Evolutionary conservation across 352 stramenopile species (phyloP).

Genomic region (Globisporangium yorkense): DNA sequence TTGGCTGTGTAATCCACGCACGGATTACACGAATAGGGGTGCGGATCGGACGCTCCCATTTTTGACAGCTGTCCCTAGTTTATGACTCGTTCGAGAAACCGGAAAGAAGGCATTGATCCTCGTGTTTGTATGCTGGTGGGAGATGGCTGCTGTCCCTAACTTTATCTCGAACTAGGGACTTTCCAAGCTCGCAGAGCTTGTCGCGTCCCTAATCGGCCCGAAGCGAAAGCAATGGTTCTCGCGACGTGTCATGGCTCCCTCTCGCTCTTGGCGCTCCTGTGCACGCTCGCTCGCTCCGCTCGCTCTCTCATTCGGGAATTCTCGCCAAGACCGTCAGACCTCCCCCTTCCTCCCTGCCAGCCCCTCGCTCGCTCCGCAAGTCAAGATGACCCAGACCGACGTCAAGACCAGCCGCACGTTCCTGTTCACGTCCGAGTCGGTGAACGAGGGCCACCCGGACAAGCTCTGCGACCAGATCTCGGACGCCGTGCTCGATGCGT

Average conservation of each 20-base stretch:
- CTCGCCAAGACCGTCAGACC: constrained; percentile 10
- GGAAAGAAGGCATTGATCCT: too few species aligned
- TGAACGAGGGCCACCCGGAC: constrained; percentile 99
- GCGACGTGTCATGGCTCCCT: background rate
- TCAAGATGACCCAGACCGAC: constrained; percentile 59
- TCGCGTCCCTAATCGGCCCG: too few species aligned
- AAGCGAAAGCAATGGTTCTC: constrained; percentile 1
- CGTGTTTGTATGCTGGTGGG: too few species aligned
- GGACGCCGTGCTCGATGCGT: constrained; percentile 98
- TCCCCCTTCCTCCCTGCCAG: background rate
- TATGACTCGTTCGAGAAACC: too few species aligned
- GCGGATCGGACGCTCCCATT: too few species aligned
- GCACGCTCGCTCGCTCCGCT: background rate
- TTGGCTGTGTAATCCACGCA: too few species aligned
- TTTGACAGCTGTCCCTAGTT: too few species aligned
- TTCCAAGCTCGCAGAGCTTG: too few species aligned
- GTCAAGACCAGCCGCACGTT: constrained; percentile 70
- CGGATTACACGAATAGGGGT: too few species aligned
- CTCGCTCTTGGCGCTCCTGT: background rate
- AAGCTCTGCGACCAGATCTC: constrained; percentile 99
- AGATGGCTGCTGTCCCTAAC: too few species aligned
- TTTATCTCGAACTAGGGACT: too few species aligned
- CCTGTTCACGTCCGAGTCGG: constrained; percentile 98
- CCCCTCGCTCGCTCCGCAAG: background rate
- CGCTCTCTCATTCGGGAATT: constrained; percentile 13